A percentile compares a stretch with the other conserved stretches of the same genome.
Evolutionary conservation across 1,284 basidiomycete genomes (phyloP).

Genomic region (Fistulina hepatica): DNA sequence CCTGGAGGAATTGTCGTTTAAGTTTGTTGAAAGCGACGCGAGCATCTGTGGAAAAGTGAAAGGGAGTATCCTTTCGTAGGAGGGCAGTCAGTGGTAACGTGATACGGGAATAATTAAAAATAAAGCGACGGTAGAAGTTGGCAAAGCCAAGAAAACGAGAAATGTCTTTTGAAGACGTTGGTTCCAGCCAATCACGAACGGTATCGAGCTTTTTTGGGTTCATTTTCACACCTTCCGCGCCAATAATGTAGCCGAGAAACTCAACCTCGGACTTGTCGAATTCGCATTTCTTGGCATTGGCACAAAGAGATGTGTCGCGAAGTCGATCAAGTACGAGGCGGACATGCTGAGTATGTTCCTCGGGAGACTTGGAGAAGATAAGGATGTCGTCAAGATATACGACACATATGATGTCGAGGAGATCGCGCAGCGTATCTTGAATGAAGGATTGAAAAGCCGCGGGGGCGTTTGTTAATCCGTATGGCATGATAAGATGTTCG

Average conservation of each 20-base stretch:
- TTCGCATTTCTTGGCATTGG: slow-evolving; percentile 17
- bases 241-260: slow-evolving; percentile 32
- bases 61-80: slow-evolving; percentile 18
- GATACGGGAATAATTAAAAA: slow-evolving; percentile 25
- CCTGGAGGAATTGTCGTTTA: slow-evolving; percentile 23
- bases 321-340: slow-evolving; percentile 24
- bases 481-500: slow-evolving; percentile 26
- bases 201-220: slow-evolving; percentile 26
- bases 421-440: slow-evolving; percentile 14
- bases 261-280: slow-evolving; percentile 21
- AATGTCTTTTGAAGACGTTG: slow-evolving; percentile 13
- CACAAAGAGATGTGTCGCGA: slow-evolving; percentile 16
- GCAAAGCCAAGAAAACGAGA: slow-evolving; percentile 2
- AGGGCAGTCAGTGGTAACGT: slow-evolving; percentile 22
- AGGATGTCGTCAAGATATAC: slow-evolving; percentile 19
- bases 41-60: slow-evolving; percentile 14
- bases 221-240: slow-evolving; percentile 25
- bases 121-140: slow-evolving; percentile 33
- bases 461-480: slow-evolving; percentile 12
- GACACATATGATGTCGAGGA: slow-evolving; percentile 12
- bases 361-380: slow-evolving; percentile 14
- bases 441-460: slow-evolving; percentile 13
- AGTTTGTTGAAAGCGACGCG: slow-evolving; percentile 21
- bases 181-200: slow-evolving; percentile 29
- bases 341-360: slow-evolving; percentile 21